Evolutionary conservation across 805 yeast genomes (phyloP), one percentile per base, ranked within the genome.

Genomic region (Ogataea paraovalis): DNA sequence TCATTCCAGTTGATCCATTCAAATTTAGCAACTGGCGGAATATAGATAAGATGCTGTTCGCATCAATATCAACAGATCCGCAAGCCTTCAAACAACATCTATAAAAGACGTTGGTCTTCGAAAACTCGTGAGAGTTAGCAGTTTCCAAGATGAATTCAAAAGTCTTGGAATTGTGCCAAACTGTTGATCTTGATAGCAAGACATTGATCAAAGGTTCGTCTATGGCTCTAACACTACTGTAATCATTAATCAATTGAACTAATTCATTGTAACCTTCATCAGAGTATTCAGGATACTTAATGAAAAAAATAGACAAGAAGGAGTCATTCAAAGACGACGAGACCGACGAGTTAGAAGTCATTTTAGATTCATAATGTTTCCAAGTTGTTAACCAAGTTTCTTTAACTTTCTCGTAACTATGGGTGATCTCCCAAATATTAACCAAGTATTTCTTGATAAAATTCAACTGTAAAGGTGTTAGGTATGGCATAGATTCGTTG

Each of bases 191-290:
- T 37, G 87, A 78, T 48, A 87, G 72, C 45, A 87, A 72, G 39
- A 87, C 86, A 64, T 87, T 88, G 65, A 88, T 77, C 59, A 88
- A 86, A n/a, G 87, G 83, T 64, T 86, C 92, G 64, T 87, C 92
- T 47, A 84, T 74, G 20, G 76, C 71, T 58, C 79, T 80, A 51
- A 80, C 70, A 41, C 72, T 72, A 43, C 80, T 73, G 61, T 85
- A 84, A 30, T 73, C 69, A 16, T 73, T 63, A 49, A 86, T 79
- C 44, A 85, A 62, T 42, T 75, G 72, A 59, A 78, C 78, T 55
- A 88, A 75, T 55, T 77, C 73, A 44, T 60, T 61, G 56, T 82
- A 77, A 4, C 89, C 85, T 53, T 79, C 78, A 8, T 68, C 70
- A 38, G 78, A 74, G 50, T 72, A 70, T 16, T 71, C 68, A 6